Base-by-base conservation (phyloP, 768 basidiomycete genomes). In the Panellus pusillus region DNA sequence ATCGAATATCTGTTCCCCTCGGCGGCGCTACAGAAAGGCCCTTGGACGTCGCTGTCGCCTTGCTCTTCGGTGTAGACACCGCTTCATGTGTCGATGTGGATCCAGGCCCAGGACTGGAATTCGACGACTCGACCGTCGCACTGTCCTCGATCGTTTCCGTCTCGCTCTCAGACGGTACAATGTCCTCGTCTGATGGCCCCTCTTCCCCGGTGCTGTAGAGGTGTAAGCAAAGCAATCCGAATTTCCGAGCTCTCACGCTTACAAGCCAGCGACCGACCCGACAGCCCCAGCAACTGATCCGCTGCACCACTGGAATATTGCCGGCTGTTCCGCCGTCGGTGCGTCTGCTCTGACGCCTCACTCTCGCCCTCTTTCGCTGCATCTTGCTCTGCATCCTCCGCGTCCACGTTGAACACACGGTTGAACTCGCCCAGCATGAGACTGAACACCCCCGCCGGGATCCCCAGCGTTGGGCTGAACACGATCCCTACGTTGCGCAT, bases 401-500 rank as follows among this genome's bases (percentile, higher is more conserved):
- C 79, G 41, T 71, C 74, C 19, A 93, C 91, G 63, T 93, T 93
- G 77, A 97, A 97, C 18, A 96, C 93, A 14, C 86, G 82, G 61
- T 91, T 92, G 73, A 95, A 98, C 67, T 97, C 92, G 52, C 84
- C 87, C 28, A 98, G 81, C 86, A 98, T 92, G 58, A 97, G 73
- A 65, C 91, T 93, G 71, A 98, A 95, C 39, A 98, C 91, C 7
- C 93, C 93, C 3, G 96, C 96, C n/a, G 96, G 96, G 62, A 99
- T 97, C 40, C 93, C 94, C 12, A 99, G 77, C 0, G 97, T 98
- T 2, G 97, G 97, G 60, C 93, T 95, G 73, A 98, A 98, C 19
- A 98, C 96, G 55, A 99, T 98, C 15, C 96, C 95, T 24, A 99
- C 93, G 68, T 99, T 99, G 42, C 96, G 86, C 83, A 98, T 87